These are phyloP conservation scores for Combretum micranthum DNA, from an alignment of 345 rosid species.

Conservation along the genomic window DNA sequence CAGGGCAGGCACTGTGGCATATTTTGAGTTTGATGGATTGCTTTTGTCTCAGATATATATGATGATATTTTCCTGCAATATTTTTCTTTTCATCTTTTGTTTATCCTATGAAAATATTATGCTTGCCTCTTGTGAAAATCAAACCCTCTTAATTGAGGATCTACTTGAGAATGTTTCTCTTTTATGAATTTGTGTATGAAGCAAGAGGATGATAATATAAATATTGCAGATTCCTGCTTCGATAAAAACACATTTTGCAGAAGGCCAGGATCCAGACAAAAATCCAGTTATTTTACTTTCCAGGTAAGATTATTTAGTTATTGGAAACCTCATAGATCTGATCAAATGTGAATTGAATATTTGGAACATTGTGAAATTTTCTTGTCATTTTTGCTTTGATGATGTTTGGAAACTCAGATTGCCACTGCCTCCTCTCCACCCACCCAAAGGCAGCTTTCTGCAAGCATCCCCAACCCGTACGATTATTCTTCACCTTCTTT, in stretches of 20 bases:
- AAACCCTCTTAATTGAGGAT: neutral
- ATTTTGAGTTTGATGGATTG: no score
- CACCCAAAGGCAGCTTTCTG: no score
- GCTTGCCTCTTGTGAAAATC: neutral
- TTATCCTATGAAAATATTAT: neutral
- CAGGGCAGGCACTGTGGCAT: no score
- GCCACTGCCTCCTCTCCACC: no score
- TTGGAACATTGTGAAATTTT: no score
- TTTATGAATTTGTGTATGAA: no score
- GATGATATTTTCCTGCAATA: neutral
- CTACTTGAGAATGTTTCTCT: no score
- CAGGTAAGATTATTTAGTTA: slow-evolving; percentile 35
- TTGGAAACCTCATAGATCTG: neutral
- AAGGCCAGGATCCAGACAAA: slow-evolving; percentile 47
- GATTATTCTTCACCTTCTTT: no score
- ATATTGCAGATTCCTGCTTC: slow-evolving; percentile 71
- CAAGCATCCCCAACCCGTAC: no score
- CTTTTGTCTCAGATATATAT: slow-evolving; percentile 4
- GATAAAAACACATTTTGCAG: slow-evolving; percentile 63
- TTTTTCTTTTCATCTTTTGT: neutral
- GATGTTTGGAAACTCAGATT: no score
- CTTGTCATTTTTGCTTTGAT: no score
- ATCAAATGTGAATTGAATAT: neutral
- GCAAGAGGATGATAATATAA: slow-evolving; percentile 5
- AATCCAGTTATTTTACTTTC: slow-evolving; percentile 81